These are phyloP conservation scores for Cytospora leucostoma DNA, from an alignment of 2,329 filamentous ascomycete species.

Conservation along the genomic window DNA sequence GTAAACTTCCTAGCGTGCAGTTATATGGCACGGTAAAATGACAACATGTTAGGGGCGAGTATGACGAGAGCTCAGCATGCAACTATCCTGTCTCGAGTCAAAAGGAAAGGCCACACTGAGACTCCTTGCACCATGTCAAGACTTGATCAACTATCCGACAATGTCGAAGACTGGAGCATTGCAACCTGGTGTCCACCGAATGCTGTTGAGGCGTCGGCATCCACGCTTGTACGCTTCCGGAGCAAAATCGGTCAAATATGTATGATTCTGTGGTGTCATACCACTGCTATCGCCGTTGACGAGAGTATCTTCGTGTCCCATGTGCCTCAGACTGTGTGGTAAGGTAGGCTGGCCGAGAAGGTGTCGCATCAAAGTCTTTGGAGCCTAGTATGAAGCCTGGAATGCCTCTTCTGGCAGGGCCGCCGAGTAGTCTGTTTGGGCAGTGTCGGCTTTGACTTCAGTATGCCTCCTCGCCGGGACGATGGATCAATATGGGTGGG, in stretches of 20 bases:
- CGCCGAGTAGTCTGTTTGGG: background rate
- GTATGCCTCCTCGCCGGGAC: background rate
- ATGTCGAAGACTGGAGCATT: background rate
- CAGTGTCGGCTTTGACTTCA: background rate
- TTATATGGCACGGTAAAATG: background rate
- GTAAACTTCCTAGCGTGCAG: background rate
- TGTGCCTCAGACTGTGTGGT: constrained; percentile 12
- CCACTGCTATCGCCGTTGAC: background rate
- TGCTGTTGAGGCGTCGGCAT: background rate
- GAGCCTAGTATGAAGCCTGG: background rate
- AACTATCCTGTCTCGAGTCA: background rate
- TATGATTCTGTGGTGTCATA: background rate
- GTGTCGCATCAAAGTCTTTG: background rate
- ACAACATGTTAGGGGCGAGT: background rate
- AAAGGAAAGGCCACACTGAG: background rate
- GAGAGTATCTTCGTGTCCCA: constrained; percentile 6
- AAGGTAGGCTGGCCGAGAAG: constrained; percentile 3
- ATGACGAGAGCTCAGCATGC: background rate
- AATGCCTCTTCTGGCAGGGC: background rate
- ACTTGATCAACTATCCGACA: background rate
- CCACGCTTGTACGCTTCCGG: too few species aligned
- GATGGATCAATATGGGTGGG: background rate
- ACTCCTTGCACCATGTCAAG: background rate
- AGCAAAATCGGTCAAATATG: background rate
- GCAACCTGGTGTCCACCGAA: background rate